Conservation (phyloP, 495 filamentous ascomycete species). For the Aspergillus wentii region DNA sequence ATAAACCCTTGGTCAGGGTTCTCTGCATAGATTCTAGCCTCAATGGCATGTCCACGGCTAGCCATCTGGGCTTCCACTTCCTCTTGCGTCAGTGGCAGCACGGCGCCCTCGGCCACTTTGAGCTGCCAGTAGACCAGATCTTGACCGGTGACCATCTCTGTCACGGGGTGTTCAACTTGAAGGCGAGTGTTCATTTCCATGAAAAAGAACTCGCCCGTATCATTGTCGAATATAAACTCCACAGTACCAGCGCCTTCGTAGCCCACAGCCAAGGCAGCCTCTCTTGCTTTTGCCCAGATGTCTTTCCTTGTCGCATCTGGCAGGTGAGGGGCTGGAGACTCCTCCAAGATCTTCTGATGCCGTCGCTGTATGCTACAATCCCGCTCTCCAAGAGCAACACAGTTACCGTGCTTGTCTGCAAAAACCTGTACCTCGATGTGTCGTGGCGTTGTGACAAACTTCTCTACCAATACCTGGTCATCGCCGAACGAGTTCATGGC, state of each 20-base stretch:
- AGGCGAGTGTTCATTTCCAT: constrained; percentile 99
- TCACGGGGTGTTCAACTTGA: constrained; percentile 97
- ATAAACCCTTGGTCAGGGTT: constrained; percentile 87
- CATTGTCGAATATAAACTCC: constrained; percentile 98
- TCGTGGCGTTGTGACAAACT: constrained; percentile 88
- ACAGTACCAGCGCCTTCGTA: constrained; percentile 97
- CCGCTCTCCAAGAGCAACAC: constrained; percentile 76
- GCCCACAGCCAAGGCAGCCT: constrained; percentile 83
- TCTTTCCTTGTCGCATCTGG: constrained; percentile 75
- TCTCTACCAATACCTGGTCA: constrained; percentile 94
- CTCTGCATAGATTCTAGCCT: constrained; percentile 95
- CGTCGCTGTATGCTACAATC: constrained; percentile 84
- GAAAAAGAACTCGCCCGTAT: constrained; percentile 90
- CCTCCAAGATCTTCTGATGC: constrained; percentile 97
- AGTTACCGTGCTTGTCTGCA: constrained; percentile 83
- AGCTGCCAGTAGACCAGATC: constrained; percentile 98
- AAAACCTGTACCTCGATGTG: constrained; percentile 99
- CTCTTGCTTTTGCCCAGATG: constrained; percentile 88
- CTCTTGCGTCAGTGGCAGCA: constrained; percentile 79
- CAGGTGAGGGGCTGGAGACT: constrained; percentile 87
- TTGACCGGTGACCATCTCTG: constrained; percentile 92
- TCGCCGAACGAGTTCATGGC: constrained; percentile 90
- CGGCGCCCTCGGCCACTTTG: constrained; percentile 80
- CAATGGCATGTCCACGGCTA: constrained; percentile 80
- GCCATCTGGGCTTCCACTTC: constrained; percentile 73